Conservation (phyloP, 2,329 filamentous ascomycete species). For the Fusarium dlaminii region DNA sequence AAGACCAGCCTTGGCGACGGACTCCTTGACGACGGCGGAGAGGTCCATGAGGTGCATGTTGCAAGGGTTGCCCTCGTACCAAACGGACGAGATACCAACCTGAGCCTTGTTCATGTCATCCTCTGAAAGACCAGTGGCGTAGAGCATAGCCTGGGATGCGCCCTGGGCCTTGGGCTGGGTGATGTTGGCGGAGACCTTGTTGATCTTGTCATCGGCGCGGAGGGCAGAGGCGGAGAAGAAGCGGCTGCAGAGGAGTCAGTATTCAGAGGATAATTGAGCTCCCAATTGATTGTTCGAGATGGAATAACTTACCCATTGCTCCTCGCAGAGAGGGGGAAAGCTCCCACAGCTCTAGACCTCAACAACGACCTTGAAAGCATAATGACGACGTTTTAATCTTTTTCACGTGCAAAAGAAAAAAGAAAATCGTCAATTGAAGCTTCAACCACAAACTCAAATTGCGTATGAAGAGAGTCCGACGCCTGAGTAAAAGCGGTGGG, state of each 20-base stretch:
- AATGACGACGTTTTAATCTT: slow-evolving; percentile 13
- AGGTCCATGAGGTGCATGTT: slow-evolving; percentile 98
- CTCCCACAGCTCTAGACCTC: slow-evolving; percentile 43
- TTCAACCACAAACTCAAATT: slow-evolving; percentile 11
- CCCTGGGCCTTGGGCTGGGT: slow-evolving; percentile 98
- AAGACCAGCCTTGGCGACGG: slow-evolving; percentile 75
- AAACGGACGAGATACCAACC: slow-evolving; percentile 96
- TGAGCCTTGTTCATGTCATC: slow-evolving; percentile 95
- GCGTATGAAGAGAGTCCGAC: slow-evolving; percentile 6
- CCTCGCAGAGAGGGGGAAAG: slow-evolving; percentile 37
- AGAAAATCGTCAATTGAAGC: slow-evolving; percentile 34
- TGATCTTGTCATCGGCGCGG: slow-evolving; percentile 69
- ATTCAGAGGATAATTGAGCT: not conserved
- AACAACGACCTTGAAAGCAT: slow-evolving; percentile 45
- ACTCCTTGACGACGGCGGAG: slow-evolving; percentile 75
- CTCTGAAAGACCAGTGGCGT: slow-evolving; percentile 89
- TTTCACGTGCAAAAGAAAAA: not conserved
- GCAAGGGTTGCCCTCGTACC: slow-evolving; percentile 98
- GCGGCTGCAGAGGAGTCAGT: slow-evolving; percentile 51
- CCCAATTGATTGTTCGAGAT: not conserved
- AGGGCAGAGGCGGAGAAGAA: slow-evolving; percentile 61
- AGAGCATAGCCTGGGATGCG: slow-evolving; percentile 98
- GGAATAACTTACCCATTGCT: slow-evolving; percentile 40
- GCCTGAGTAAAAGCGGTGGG: slow-evolving; percentile 6
- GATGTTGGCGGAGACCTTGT: slow-evolving; percentile 84